Conservation (phyloP, 257 asterid genomes). For the Prunella vulgaris region DNA sequence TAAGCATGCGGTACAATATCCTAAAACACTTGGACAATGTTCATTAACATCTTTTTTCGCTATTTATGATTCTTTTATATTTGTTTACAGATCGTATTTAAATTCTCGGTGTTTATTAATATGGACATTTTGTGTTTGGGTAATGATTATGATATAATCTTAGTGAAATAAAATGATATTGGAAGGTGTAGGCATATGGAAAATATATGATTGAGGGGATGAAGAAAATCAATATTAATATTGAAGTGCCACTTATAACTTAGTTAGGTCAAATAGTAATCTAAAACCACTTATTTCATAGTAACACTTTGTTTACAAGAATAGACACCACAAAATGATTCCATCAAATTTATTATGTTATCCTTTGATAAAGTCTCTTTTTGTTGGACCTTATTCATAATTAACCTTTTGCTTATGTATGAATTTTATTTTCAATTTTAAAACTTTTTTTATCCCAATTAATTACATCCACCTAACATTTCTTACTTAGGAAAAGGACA, state of each 20-base stretch:
- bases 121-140: neutral
- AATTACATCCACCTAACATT: conserved; percentile 24
- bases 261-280: conserved; percentile 33
- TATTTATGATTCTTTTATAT: too few species aligned
- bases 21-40: too few species aligned
- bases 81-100: too few species aligned
- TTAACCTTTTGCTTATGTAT: conserved; percentile 19
- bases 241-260: conserved; percentile 18
- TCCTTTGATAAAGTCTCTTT: neutral
- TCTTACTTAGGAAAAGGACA: neutral
- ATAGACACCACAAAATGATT: neutral
- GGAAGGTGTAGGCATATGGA: neutral
- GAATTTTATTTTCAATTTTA: neutral
- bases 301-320: conserved; percentile 26
- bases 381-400: conserved; percentile 23
- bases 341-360: neutral
- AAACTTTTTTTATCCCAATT: neutral
- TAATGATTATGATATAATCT: neutral
- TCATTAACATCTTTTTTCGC: too few species aligned
- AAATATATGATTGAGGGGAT: conserved; percentile 6
- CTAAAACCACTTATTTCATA: conserved; percentile 8
- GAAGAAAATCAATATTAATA: conserved; percentile 13
- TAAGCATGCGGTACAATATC: too few species aligned
- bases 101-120: too few species aligned
- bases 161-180: neutral